Conservation (phyloP, 192 early-diverging fungal genomes). For the Backusella tarrabulga region DNA sequence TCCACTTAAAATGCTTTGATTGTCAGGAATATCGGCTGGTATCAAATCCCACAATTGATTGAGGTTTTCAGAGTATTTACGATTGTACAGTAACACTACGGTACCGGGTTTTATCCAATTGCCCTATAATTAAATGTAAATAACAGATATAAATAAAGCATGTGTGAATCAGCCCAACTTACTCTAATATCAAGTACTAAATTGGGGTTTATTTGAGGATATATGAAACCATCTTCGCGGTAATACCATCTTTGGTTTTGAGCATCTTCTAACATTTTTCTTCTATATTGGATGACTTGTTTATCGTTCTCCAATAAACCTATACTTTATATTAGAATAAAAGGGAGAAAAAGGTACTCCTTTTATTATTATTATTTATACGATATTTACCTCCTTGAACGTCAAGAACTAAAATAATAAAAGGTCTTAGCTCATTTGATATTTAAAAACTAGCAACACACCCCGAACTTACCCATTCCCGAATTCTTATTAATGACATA, state of each 20-base stretch:
- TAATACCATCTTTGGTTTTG: conserved; percentile 38
- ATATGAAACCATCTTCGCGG: conserved; percentile 35
- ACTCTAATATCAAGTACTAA: conserved; percentile 37
- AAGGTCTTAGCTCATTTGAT: background rate
- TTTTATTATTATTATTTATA: background rate
- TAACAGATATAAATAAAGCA: background rate
- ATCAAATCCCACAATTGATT: conserved; percentile 35
- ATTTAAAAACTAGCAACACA: background rate
- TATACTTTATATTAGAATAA: background rate
- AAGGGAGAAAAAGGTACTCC: background rate
- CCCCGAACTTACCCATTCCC: conserved; percentile 23
- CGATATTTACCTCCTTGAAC: conserved; percentile 24
- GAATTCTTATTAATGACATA: conserved; percentile 38
- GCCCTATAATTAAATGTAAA: conserved; percentile 7
- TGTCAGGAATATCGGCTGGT: conserved; percentile 7
- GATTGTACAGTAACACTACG: conserved; percentile 28
- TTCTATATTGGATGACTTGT: conserved; percentile 33
- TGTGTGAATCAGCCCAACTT: background rate
- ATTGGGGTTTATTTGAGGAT: conserved; percentile 30
- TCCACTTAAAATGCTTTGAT: background rate
- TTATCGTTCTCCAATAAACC: conserved; percentile 20
- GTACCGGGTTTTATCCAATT: conserved; percentile 34
- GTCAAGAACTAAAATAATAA: conserved; percentile 21
- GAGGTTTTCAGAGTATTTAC: conserved; percentile 31
- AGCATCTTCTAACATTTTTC: conserved; percentile 30